Percentiles rank a stretch among this genome's conserved stretches.
phyloP scores from a whole-genome alignment of 768 basidiomycete species.

The Russula brevipes region DNA sequence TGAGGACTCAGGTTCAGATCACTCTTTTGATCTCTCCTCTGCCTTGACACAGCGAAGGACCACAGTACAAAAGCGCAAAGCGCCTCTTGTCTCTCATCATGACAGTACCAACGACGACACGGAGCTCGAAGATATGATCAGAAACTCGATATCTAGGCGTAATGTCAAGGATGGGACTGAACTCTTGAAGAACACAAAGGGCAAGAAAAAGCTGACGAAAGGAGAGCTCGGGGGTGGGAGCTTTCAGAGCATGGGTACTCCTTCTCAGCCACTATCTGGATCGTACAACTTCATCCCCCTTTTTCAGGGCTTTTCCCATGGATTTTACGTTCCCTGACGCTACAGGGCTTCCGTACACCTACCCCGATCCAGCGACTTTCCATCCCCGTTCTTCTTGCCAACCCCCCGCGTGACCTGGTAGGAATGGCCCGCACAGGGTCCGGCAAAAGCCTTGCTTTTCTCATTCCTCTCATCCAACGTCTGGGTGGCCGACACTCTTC shows the following conservation, averaged over 20 bases:
- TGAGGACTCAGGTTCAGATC: slow-evolving; percentile 28
- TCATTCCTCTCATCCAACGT: slow-evolving; percentile 86
- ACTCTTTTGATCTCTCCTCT: slow-evolving; percentile 59
- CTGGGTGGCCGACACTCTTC: slow-evolving; percentile 76
- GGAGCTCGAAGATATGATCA: slow-evolving; percentile 59
- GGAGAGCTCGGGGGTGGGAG: slow-evolving; percentile 88
- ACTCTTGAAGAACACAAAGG: slow-evolving; percentile 71
- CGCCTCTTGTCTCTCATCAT: slow-evolving; percentile 19
- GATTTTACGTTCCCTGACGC: slow-evolving; percentile 74
- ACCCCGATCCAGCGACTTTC: slow-evolving; percentile 93
- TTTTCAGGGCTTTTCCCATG: slow-evolving; percentile 71
- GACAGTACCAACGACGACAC: slow-evolving; percentile 45
- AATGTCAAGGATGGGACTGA: slow-evolving; percentile 73
- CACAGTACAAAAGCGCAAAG: neutral
- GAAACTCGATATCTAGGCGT: slow-evolving; percentile 62
- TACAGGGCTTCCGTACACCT: slow-evolving; percentile 92
- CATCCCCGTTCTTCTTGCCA: slow-evolving; percentile 77
- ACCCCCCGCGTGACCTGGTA: slow-evolving; percentile 87
- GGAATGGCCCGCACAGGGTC: slow-evolving; percentile 99
- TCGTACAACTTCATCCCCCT: slow-evolving; percentile 1
- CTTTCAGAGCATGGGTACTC: slow-evolving; percentile 92
- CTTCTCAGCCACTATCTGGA: neutral
- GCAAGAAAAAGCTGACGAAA: slow-evolving; percentile 62
- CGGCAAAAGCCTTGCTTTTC: slow-evolving; percentile 94
- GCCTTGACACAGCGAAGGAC: slow-evolving; percentile 39